phyloP scores from a whole-genome alignment of 108 stramenopile species.

The Fistulifera solaris region DNA sequence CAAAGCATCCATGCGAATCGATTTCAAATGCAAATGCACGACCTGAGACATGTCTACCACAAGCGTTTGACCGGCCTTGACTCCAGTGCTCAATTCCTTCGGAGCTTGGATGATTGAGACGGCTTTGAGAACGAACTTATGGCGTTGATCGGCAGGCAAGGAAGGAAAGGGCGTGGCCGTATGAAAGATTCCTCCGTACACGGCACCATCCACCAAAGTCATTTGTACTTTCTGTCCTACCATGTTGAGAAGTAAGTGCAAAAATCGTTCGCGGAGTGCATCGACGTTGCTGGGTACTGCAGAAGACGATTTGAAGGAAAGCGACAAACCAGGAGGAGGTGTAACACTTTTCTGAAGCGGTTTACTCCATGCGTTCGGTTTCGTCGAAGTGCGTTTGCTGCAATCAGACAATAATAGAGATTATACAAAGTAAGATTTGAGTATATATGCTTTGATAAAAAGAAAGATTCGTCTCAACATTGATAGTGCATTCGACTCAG shows the following conservation, averaged over 20 bases:
- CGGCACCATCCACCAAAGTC: constrained; percentile 39
- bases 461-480: not conserved
- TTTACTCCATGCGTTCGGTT: constrained; percentile 13
- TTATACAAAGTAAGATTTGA: not conserved
- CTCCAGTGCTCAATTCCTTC: not conserved
- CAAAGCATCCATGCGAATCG: constrained; percentile 32
- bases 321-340: not conserved
- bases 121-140: constrained; percentile 56
- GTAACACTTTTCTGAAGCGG: constrained; percentile 6
- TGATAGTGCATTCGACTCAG: not conserved
- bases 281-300: no score
- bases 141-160: constrained; percentile 24
- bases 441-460: not conserved
- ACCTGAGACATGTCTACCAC: constrained; percentile 47
- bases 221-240: constrained; percentile 54
- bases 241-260: constrained; percentile 50
- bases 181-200: constrained; percentile 68
- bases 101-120: constrained; percentile 14
- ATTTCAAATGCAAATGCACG: constrained; percentile 37
- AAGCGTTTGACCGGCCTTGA: constrained; percentile 45
- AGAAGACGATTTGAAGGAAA: not conserved
- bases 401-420: not conserved
- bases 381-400: not conserved
- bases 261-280: constrained; percentile 47
- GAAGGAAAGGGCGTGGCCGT: constrained; percentile 56